Evolutionary conservation across 208 protist genomes (phyloP).

Genomic region (Trypanosoma grayi): DNA sequence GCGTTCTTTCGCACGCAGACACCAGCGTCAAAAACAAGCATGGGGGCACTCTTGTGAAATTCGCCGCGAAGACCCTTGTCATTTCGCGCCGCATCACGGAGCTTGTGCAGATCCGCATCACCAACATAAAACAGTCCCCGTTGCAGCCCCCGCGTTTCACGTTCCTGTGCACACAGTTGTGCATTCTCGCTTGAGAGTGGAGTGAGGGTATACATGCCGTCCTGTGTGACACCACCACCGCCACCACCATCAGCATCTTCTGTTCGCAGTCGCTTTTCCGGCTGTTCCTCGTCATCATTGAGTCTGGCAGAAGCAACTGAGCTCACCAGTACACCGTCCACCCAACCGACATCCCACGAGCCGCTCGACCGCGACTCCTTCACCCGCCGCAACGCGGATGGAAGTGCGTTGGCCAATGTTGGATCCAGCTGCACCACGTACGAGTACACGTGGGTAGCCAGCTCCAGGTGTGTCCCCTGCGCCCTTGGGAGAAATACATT

Average conservation of each 20-base stretch:
- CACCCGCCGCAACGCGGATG: slow-evolving; percentile 44
- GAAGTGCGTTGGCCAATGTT: slow-evolving; percentile 44
- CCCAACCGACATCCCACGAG: slow-evolving; percentile 83
- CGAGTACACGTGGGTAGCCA: slow-evolving; percentile 82
- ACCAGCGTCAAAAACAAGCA: slow-evolving; percentile 81
- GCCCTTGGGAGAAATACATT: slow-evolving; percentile 50
- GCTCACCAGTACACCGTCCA: slow-evolving; percentile 64
- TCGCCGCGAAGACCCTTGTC: slow-evolving; percentile 62
- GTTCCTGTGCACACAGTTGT: slow-evolving; percentile 58
- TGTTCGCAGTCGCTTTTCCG: slow-evolving; percentile 24
- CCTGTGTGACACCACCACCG: slow-evolving; percentile 21
- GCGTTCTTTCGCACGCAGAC: slow-evolving; percentile 73
- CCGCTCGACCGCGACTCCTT: slow-evolving; percentile 63
- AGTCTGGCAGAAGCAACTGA: background rate
- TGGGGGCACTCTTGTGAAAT: slow-evolving; percentile 70
- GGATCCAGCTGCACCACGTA: slow-evolving; percentile 76
- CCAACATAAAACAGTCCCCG: slow-evolving; percentile 86
- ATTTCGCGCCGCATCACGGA: slow-evolving; percentile 53
- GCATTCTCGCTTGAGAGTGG: slow-evolving; percentile 40
- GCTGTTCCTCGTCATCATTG: slow-evolving; percentile 27
- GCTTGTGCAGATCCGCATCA: slow-evolving; percentile 53
- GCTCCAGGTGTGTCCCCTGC: slow-evolving; percentile 40
- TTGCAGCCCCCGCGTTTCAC: slow-evolving; percentile 48
- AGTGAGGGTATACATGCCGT: slow-evolving; percentile 36
- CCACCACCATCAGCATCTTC: background rate